These are phyloP conservation scores for Leucoagaricus sp. DNA, from an alignment of 1,284 basidiomycete genomes.

Conservation along the genomic window DNA sequence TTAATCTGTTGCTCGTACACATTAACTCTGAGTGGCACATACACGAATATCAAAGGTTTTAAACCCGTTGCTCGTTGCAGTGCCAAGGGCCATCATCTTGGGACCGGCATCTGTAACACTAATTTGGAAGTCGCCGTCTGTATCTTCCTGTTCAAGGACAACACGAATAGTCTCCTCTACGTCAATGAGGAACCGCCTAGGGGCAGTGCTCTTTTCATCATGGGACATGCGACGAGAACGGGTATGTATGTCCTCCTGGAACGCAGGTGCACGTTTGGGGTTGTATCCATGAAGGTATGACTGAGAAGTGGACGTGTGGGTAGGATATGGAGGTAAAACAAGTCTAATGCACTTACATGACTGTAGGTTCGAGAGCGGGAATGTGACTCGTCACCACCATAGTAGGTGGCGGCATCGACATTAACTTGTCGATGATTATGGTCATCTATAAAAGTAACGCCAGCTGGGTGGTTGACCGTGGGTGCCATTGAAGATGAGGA, in stretches of 20 bases:
- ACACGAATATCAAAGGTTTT: slow-evolving; percentile 95
- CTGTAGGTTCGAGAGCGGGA: slow-evolving; percentile 81
- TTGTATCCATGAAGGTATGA: slow-evolving; percentile 66
- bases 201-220: slow-evolving; percentile 75
- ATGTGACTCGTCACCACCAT: slow-evolving; percentile 75
- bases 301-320: slow-evolving; percentile 34
- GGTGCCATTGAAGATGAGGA: slow-evolving; percentile 44
- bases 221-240: slow-evolving; percentile 82
- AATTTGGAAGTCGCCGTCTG: slow-evolving; percentile 96
- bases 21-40: slow-evolving; percentile 36
- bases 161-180: slow-evolving; percentile 99
- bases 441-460: slow-evolving; percentile 70
- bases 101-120: slow-evolving; percentile 96
- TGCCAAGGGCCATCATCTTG: slow-evolving; percentile 94
- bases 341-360: slow-evolving; percentile 48
- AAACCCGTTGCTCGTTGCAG: slow-evolving; percentile 96
- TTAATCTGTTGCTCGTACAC: background rate
- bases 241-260: slow-evolving; percentile 74
- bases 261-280: slow-evolving; percentile 64
- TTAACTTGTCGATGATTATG: slow-evolving; percentile 52
- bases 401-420: slow-evolving; percentile 80
- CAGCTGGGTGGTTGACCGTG: slow-evolving; percentile 55
- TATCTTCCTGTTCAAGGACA: slow-evolving; percentile 97
- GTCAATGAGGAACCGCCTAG: slow-evolving; percentile 92
- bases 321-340: slow-evolving; percentile 4